Conservation (phyloP, 2,329 filamentous ascomycete genomes). For the Sporothrix mexicana region DNA sequence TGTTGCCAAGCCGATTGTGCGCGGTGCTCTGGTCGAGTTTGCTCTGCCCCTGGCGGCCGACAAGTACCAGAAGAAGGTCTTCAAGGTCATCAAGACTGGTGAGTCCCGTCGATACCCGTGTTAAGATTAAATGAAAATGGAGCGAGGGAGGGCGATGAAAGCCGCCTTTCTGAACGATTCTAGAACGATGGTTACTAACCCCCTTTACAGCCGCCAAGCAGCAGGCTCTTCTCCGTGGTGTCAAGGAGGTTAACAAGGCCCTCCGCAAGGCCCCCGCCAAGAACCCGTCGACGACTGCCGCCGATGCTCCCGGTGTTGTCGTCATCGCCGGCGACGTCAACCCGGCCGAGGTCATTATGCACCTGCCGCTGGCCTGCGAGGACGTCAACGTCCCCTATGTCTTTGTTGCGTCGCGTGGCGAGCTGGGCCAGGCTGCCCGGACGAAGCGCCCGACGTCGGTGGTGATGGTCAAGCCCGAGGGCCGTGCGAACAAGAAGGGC, state of each 20-base stretch:
- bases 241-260: constrained; percentile 98
- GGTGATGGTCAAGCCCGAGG: constrained; percentile 71
- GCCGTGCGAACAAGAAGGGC: constrained; percentile 58
- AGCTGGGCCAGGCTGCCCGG: constrained; percentile 89
- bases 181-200: constrained; percentile 35
- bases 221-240: constrained; percentile 94
- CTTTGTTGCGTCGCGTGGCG: constrained; percentile 89
- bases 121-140: too few relatives aligned
- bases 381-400: constrained; percentile 97
- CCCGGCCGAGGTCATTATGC: constrained; percentile 97
- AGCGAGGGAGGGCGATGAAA: too few relatives aligned
- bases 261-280: constrained; percentile 86
- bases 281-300: constrained; percentile 61
- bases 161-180: too few relatives aligned
- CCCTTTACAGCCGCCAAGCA: constrained; percentile 78
- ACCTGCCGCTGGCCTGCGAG: constrained; percentile 97
- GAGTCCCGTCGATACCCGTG: constrained; percentile 40
- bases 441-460: constrained; percentile 97
- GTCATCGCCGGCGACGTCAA: constrained; percentile 97
- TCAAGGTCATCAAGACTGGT: constrained; percentile 69
- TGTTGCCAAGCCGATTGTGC: constrained; percentile 43
- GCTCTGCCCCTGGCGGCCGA: constrained; percentile 81
- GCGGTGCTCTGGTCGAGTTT: constrained; percentile 73
- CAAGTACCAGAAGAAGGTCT: constrained; percentile 72
- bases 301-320: constrained; percentile 71